These are phyloP conservation scores for Wickerhamomyces subpelliculosus DNA, from an alignment of 805 yeast species.

Conservation along the genomic window DNA sequence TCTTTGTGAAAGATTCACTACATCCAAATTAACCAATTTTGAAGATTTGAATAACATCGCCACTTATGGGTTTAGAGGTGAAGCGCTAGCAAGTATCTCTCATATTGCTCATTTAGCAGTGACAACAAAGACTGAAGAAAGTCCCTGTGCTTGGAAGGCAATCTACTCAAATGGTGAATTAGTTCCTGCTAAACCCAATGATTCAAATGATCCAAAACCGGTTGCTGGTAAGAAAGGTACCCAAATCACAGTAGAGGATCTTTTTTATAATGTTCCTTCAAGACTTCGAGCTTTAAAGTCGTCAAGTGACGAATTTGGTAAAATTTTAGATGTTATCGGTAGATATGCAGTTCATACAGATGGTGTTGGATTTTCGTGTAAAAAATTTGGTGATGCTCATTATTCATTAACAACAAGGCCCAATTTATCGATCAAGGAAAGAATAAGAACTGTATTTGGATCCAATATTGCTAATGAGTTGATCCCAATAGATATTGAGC, in stretches of 20 bases:
- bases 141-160: constrained; percentile 65
- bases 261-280: constrained; percentile 83
- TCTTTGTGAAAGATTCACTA: constrained; percentile 88
- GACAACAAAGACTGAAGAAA: constrained; percentile 56
- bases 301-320: constrained; percentile 65
- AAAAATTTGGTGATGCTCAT: constrained; percentile 70
- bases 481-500: constrained; percentile 35
- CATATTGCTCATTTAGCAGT: constrained; percentile 82
- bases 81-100: constrained; percentile 90
- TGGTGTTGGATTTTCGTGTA: constrained; percentile 70
- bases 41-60: constrained; percentile 66
- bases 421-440: constrained; percentile 44
- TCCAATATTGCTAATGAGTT: constrained; percentile 59
- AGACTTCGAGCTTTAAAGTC: constrained; percentile 61
- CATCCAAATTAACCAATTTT: constrained; percentile 70
- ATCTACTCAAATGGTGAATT: constrained; percentile 63
- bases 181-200: constrained; percentile 33
- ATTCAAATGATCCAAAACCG: constrained; percentile 48
- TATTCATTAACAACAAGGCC: constrained; percentile 57
- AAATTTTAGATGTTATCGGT: constrained; percentile 76
- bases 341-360: constrained; percentile 73
- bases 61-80: constrained; percentile 95
- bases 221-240: constrained; percentile 89
- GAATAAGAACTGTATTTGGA: constrained; percentile 73
- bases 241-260: constrained; percentile 74